Base-by-base conservation (phyloP, 768 basidiomycete genomes). In the Pisolithus sp. region DNA sequence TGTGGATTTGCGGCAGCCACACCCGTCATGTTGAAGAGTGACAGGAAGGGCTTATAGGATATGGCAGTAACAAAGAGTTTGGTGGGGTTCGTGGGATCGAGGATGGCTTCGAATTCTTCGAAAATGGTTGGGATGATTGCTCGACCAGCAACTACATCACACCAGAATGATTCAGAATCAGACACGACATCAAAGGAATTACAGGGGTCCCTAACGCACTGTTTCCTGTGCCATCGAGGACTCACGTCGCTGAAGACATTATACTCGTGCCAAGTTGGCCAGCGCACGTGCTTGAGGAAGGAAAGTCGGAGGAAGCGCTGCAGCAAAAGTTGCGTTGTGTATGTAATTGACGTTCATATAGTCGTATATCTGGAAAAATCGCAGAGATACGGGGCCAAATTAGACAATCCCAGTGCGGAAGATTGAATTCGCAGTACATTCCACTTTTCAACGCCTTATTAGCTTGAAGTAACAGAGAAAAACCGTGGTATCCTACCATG, bases 41-140 rank as follows among this genome's bases (percentile, higher is more conserved):
- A 83, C 30, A 88, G 53, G 71, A 89, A 85, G 0, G 87, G 87
- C 65, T 89, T 89, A 73, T 89, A 90, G 0, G 86, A 76, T 47
- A 83, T 73, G 9, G 80, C 80, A 30, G 79, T 71, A 56, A 84
- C 78, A 23, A 73, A 65, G 39, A 91, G 60, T 62, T 83, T 82
- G 51, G 82, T 58, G 0, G 82, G 76, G 53, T 80, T 73, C 3
- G 73, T 69, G 3, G 66, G 41, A 56, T 81, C 75, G 7, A 68
- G 68, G 64, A 90, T 82, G 9, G 68, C 68, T 0, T 70, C 60
- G 30, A 90, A 70, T 7, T 78, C 77, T 31, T 70, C 58, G 12
- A 88, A 55, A 53, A 91, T 78, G 7, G 76, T 74, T 0, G 86
- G 82, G 5, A 85, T 60, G 55, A 89, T 74, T 0, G 86, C 75